Evolutionary conservation across 768 basidiomycete genomes (phyloP).

Genomic region (Pisolithus microcarpus): DNA sequence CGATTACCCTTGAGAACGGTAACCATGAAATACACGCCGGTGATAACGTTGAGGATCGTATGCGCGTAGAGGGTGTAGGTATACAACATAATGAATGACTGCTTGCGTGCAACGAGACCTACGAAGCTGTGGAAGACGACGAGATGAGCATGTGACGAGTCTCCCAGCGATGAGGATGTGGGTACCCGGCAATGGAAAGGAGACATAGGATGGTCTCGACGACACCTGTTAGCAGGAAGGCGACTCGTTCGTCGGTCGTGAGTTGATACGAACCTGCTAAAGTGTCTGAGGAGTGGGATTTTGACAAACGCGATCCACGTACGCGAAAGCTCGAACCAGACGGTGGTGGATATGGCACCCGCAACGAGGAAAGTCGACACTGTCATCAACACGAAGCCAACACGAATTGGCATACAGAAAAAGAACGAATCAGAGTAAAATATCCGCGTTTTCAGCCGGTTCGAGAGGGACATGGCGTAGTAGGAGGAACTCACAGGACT

Average conservation of each 20-base stretch:
- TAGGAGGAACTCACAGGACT: neutral
- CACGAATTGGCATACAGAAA: slow-evolving; percentile 55
- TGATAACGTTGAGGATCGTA: slow-evolving; percentile 47
- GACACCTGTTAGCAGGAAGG: slow-evolving; percentile 44
- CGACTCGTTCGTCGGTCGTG: slow-evolving; percentile 27
- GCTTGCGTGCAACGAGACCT: slow-evolving; percentile 58
- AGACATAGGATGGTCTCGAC: slow-evolving; percentile 48
- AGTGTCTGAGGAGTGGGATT: neutral
- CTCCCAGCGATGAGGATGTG: neutral
- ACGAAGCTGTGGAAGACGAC: slow-evolving; percentile 38
- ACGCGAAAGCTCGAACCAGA: slow-evolving; percentile 63
- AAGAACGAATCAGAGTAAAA: slow-evolving; percentile 51
- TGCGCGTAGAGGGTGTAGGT: slow-evolving; percentile 51
- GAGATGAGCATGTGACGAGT: neutral
- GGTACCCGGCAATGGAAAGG: slow-evolving; percentile 51
- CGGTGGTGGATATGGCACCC: slow-evolving; percentile 42
- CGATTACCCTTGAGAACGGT: slow-evolving; percentile 40
- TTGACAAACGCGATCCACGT: slow-evolving; percentile 19
- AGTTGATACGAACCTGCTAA: slow-evolving; percentile 28
- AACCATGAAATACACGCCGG: slow-evolving; percentile 46
- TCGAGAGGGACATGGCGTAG: slow-evolving; percentile 32
- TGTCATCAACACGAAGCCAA: slow-evolving; percentile 53
- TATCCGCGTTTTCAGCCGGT: slow-evolving; percentile 36
- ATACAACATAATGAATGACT: slow-evolving; percentile 50
- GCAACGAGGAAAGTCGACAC: slow-evolving; percentile 47